These are phyloP conservation scores for Conticribra weissflogii DNA, from an alignment of 108 stramenopile genomes.

Conservation along the genomic window DNA sequence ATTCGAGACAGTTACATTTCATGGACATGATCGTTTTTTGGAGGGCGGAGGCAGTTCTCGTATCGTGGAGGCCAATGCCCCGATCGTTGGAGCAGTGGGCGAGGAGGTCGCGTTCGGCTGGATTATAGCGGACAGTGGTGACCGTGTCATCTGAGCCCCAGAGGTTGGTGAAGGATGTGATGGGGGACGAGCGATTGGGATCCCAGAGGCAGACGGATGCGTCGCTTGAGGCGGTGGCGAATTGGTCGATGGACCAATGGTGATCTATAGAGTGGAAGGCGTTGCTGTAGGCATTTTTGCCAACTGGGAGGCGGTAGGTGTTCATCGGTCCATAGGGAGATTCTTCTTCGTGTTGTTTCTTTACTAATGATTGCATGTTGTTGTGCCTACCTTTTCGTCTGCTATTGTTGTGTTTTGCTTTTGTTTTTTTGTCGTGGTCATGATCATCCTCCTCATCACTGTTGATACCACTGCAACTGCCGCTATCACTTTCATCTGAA, in stretches of 20 bases:
- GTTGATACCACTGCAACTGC: conserved; percentile 20
- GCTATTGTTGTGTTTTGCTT: conserved; percentile 4
- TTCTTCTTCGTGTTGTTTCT: conserved; percentile 13
- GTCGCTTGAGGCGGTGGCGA: conserved; percentile 91
- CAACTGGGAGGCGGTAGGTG: conserved; percentile 26
- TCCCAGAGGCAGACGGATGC: conserved; percentile 93
- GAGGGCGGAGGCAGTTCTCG: conserved; percentile 81
- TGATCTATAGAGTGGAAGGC: conserved; percentile 94
- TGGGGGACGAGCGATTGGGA: conserved; percentile 78
- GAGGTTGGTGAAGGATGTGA: conserved; percentile 73
- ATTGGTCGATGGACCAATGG: conserved; percentile 85
- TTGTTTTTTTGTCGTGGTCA: conserved; percentile 35
- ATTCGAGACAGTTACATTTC: conserved; percentile 95
- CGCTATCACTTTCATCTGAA: conserved; percentile 24
- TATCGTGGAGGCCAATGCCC: conserved; percentile 94
- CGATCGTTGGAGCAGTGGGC: conserved; percentile 92
- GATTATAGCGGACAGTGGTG: conserved; percentile 92
- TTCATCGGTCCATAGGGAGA: conserved; percentile 35
- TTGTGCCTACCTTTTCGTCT: not conserved
- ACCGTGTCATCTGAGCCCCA: conserved; percentile 96
- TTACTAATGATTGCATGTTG: conserved; percentile 14
- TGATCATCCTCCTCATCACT: conserved; percentile 9
- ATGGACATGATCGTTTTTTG: conserved; percentile 92
- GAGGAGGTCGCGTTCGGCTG: conserved; percentile 91
- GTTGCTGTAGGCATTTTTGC: conserved; percentile 4